Evolutionary conservation across 192 early-diverging fungal species (phyloP).

Genomic region (Umbelopsis ramanniana): DNA sequence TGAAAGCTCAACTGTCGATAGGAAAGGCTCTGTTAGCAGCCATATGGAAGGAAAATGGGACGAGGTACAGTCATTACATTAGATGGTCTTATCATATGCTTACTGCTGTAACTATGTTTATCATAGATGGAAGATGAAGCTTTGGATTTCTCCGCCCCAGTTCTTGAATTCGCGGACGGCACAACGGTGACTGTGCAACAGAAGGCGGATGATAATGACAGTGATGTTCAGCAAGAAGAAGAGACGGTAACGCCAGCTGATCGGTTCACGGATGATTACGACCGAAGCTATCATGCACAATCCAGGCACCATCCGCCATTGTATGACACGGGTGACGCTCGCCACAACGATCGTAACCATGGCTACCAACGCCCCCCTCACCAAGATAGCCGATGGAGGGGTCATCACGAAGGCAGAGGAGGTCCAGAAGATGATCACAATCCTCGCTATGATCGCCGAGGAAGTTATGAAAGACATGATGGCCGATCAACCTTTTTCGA

Average conservation of each 20-base stretch:
- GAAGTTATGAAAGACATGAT: constrained; percentile 22
- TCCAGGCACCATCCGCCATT: neutral
- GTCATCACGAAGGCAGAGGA: constrained; percentile 19
- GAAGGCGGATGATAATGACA: constrained; percentile 14
- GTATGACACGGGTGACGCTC: neutral
- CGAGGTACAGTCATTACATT: neutral
- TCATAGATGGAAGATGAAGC: constrained; percentile 44
- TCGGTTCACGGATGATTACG: constrained; percentile 43
- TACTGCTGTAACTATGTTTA: neutral
- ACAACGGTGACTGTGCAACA: constrained; percentile 24
- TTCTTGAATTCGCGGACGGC: constrained; percentile 39
- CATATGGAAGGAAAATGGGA: constrained; percentile 28
- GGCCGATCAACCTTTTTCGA: neutral
- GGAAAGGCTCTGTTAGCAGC: constrained; percentile 10
- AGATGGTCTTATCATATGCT: too few relatives aligned
- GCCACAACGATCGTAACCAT: neutral
- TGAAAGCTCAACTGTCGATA: constrained; percentile 1
- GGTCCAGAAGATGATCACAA: constrained; percentile 7
- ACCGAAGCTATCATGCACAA: constrained; percentile 40
- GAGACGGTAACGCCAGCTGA: constrained; percentile 37
- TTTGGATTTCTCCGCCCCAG: constrained; percentile 30
- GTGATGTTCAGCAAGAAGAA: constrained; percentile 17
- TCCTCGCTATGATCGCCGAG: constrained; percentile 12
- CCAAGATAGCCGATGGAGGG: constrained; percentile 18
- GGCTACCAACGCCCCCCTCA: constrained; percentile 16